A percentile compares a stretch with the other conserved stretches of the same genome.
Conservation (phyloP, 2,329 filamentous ascomycete genomes). For the Exserohilum turcica region DNA sequence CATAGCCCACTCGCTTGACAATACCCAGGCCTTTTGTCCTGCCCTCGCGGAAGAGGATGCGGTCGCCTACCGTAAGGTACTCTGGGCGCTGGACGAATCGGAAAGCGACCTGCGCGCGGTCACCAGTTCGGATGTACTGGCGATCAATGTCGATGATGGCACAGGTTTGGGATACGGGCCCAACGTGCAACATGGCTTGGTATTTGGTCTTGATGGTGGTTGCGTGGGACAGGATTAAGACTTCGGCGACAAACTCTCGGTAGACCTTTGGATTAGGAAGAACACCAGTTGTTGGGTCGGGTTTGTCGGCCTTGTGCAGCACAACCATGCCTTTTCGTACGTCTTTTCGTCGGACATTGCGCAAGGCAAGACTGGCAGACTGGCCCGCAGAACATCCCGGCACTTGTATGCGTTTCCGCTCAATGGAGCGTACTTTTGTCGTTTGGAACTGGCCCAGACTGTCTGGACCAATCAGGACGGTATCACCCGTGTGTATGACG, state of each 20-base stretch:
- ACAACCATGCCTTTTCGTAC: constrained; percentile 99
- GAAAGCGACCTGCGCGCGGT: constrained; percentile 93
- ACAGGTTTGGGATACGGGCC: constrained; percentile 92
- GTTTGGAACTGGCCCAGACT: constrained; percentile 85
- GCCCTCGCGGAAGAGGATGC: constrained; percentile 90
- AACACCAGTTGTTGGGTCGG: constrained; percentile 49
- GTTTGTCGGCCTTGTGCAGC: constrained; percentile 77
- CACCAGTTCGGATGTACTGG: constrained; percentile 91
- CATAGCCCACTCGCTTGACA: constrained; percentile 89
- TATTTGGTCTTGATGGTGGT: constrained; percentile 98
- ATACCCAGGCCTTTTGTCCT: constrained; percentile 95
- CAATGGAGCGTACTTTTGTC: constrained; percentile 88
- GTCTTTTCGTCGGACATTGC: constrained; percentile 85
- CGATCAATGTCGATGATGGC: constrained; percentile 97
- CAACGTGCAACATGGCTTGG: constrained; percentile 97
- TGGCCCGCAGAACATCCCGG: constrained; percentile 89
- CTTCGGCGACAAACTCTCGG: constrained; percentile 67
- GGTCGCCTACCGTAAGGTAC: constrained; percentile 85
- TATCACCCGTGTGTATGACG: constrained; percentile 87
- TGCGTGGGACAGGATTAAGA: constrained; percentile 91
- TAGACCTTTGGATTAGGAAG: constrained; percentile 57
- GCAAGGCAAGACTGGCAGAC: constrained; percentile 88
- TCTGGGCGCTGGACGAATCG: constrained; percentile 93
- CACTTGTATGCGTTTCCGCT: constrained; percentile 88
- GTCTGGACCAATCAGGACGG: constrained; percentile 86